Base-by-base conservation (phyloP, 2,329 filamentous ascomycete species). In the Blastomyces gilchristii region DNA sequence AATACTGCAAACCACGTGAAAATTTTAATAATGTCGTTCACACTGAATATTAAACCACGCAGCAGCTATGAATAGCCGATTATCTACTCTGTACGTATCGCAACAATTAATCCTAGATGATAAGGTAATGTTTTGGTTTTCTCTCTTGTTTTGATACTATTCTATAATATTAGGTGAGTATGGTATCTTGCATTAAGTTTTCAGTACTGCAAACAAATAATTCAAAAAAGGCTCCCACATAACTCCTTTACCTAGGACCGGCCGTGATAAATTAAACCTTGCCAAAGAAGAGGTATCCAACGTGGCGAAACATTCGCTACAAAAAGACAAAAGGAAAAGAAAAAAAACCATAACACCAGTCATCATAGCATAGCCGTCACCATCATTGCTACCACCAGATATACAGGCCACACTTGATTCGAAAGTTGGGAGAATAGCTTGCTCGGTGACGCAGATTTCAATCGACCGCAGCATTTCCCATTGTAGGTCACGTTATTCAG, bases 401-500 rank as follows among this genome's bases (percentile, higher is more conserved):
- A 58, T 28, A 8, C 39, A 28, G 41, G 22, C 37, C 37, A 58
- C 6, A 28, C 16, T 3, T 8, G 31, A 31, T 18, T 58, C 43
- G 56, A 45, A 58, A 58, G 22, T 9, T 28, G n/a, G 11, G 56
- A 58, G n/a, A 25, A 41, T 18, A 58, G 14, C 22, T 25, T 58
- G 25, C 39, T 14, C 12, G 56, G 14, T 18, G 56, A 58, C 31
- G 39, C 39, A 43, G 56, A 58, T 18, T 39, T 58, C 37, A 58
- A 58, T 22, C 37, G 34, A 5, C 74, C 75, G 62, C 78, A 80
- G 66, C 76, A 78, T 18, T 72, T 69, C 18, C 73, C 68, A 58
- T 75, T 80, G 71, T 90, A 92, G 0, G 83, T 86, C 57, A 94
- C 88, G 65, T 87, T 86, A 74, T 93, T 94, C 68, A 85, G 83